phyloP scores from a whole-genome alignment of 305 asterid genomes.

The Andrographis paniculata region DNA sequence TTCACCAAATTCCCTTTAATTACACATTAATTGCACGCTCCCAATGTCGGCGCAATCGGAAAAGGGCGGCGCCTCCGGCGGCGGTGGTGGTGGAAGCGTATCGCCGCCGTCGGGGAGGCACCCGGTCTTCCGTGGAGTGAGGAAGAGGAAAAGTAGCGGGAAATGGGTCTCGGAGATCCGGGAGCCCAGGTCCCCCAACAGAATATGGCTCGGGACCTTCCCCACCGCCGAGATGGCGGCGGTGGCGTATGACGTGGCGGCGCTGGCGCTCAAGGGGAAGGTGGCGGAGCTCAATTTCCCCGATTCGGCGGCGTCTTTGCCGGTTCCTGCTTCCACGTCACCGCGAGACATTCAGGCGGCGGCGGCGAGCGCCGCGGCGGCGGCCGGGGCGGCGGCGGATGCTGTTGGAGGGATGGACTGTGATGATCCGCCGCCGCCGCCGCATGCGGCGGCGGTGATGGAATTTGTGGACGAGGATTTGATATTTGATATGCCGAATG shows the following conservation, averaged over 20 bases:
- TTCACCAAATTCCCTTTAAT: too few relatives aligned
- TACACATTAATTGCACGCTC: too few relatives aligned
- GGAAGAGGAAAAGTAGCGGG: constrained; percentile 48
- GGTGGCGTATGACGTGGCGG: constrained; percentile 50
- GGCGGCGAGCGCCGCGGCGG: constrained; percentile 29
- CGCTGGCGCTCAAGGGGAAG: constrained; percentile 36
- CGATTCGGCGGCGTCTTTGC: constrained; percentile 25
- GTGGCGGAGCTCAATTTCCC: constrained; percentile 43
- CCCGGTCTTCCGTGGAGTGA: constrained; percentile 47
- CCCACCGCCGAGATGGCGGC: constrained; percentile 72
- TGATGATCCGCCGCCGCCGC: neutral
- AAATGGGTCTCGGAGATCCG: constrained; percentile 91
- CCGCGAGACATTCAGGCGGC: constrained; percentile 38
- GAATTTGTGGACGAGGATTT: constrained; percentile 40
- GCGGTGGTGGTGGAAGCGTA: constrained; percentile 1
- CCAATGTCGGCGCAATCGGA: too few relatives aligned
- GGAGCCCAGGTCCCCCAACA: constrained; percentile 53
- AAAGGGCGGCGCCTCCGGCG: neutral
- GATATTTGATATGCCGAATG: constrained; percentile 50
- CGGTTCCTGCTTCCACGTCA: constrained; percentile 33
- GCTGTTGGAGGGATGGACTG: constrained; percentile 3
- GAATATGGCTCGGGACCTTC: constrained; percentile 80
- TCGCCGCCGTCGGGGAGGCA: constrained; percentile 28
- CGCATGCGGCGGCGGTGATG: neutral
- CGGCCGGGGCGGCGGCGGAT: constrained; percentile 33